These are phyloP conservation scores for Picea glauca DNA, from an alignment of 75 land plant species.

Conservation along the genomic window DNA sequence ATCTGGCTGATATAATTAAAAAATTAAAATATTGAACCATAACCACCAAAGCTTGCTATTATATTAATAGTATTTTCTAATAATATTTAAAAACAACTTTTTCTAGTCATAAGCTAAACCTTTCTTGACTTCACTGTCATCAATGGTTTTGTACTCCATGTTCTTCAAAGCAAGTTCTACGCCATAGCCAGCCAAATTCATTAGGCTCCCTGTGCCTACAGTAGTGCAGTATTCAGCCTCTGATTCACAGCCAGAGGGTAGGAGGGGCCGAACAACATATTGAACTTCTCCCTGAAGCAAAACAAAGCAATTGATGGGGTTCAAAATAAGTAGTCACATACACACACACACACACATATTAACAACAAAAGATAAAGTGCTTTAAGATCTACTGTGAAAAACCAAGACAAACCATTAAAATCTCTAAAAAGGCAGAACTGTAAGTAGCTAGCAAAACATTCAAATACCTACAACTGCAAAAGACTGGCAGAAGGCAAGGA, in stretches of 20 bases:
- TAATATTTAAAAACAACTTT: background rate
- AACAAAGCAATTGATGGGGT: background rate
- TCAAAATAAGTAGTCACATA: background rate
- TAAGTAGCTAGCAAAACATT: background rate
- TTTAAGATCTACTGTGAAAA: background rate
- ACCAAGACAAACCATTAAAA: background rate
- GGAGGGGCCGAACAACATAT: constrained; percentile 81
- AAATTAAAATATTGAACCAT: background rate
- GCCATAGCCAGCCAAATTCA: constrained; percentile 93
- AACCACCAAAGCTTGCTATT: background rate
- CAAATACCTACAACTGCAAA: no score
- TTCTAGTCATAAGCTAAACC: constrained; percentile 26
- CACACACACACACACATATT: no score
- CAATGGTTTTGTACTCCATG: constrained; percentile 99
- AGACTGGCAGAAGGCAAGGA: no score
- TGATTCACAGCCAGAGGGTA: constrained; percentile 69
- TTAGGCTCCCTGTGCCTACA: constrained; percentile 53
- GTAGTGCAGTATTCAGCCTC: constrained; percentile 42
- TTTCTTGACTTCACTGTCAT: constrained; percentile 85
- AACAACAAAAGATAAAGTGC: background rate
- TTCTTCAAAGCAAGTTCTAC: constrained; percentile 98
- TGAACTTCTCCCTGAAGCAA: constrained; percentile 56
- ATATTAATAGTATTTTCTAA: background rate
- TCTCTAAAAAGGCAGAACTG: background rate
- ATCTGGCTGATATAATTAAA: background rate